Evolutionary conservation across 208 protist species (phyloP).

Genomic region (Naegleria lovaniensis): DNA sequence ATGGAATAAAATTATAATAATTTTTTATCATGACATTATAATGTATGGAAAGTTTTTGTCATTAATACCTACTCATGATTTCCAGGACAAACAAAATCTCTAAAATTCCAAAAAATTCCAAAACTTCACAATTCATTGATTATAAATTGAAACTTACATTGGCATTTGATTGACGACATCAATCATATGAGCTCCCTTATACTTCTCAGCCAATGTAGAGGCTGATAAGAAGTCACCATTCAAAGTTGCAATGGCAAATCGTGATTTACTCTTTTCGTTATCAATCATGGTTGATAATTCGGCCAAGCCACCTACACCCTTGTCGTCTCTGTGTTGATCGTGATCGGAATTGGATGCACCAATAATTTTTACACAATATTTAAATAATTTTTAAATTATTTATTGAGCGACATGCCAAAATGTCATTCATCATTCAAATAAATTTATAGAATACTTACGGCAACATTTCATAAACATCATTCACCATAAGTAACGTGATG

Average conservation of each 20-base stretch:
- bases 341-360: no score
- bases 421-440: no score
- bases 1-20: no score
- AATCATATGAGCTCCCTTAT: slow-evolving; percentile 17
- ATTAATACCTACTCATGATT: background rate
- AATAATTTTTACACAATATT: no score
- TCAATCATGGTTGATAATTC: background rate
- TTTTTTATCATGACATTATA: no score
- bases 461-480: slow-evolving; percentile 1
- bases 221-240: slow-evolving; percentile 7
- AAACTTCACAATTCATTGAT: background rate
- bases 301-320: background rate
- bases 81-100: background rate
- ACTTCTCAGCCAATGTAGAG: background rate
- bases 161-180: background rate
- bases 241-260: background rate
- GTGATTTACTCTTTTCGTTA: background rate
- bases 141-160: no score
- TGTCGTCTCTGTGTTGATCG: background rate
- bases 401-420: no score
- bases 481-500: background rate
- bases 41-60: no score
- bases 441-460: background rate
- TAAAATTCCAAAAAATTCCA: background rate
- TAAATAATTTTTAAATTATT: no score